These are phyloP conservation scores for Boletus rex-veris DNA, from an alignment of 768 basidiomycete genomes.

Conservation along the genomic window DNA sequence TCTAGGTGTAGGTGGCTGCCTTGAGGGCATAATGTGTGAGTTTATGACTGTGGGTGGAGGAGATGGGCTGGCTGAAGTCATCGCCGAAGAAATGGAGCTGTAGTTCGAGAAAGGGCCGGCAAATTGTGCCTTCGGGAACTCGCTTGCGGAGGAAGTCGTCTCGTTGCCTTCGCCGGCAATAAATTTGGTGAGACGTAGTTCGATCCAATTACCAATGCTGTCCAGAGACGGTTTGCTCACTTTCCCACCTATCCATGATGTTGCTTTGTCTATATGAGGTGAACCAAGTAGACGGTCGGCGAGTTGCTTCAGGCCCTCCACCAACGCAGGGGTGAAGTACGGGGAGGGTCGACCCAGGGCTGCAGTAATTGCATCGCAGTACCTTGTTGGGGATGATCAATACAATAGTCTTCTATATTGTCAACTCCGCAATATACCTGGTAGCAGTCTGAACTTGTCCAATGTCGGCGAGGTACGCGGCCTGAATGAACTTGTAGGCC, in stretches of 20 bases:
- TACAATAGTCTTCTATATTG: not conserved
- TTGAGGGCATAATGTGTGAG: constrained; percentile 29
- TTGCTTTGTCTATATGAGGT: constrained; percentile 69
- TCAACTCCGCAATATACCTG: constrained; percentile 44
- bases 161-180: constrained; percentile 87
- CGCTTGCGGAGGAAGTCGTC: constrained; percentile 35
- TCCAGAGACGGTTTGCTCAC: constrained; percentile 89
- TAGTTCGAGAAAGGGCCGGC: constrained; percentile 90
- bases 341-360: constrained; percentile 60
- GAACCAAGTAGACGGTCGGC: constrained; percentile 74
- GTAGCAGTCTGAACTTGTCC: constrained; percentile 77
- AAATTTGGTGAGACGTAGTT: constrained; percentile 88
- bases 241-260: constrained; percentile 86
- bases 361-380: constrained; percentile 85
- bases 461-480: constrained; percentile 70
- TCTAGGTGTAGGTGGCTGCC: constrained; percentile 48
- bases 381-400: constrained; percentile 54
- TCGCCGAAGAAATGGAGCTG: constrained; percentile 83
- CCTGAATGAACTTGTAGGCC: constrained; percentile 81
- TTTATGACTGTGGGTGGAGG: constrained; percentile 59
- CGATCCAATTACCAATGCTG: constrained; percentile 87
- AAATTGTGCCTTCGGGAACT: constrained; percentile 36
- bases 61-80: constrained; percentile 72
- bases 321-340: constrained; percentile 60
- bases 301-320: constrained; percentile 74